A percentile compares a stretch with the other conserved stretches of the same genome.
Evolutionary conservation across 2,329 filamentous ascomycete genomes (phyloP).

Genomic region (Triangularia verruculosa): DNA sequence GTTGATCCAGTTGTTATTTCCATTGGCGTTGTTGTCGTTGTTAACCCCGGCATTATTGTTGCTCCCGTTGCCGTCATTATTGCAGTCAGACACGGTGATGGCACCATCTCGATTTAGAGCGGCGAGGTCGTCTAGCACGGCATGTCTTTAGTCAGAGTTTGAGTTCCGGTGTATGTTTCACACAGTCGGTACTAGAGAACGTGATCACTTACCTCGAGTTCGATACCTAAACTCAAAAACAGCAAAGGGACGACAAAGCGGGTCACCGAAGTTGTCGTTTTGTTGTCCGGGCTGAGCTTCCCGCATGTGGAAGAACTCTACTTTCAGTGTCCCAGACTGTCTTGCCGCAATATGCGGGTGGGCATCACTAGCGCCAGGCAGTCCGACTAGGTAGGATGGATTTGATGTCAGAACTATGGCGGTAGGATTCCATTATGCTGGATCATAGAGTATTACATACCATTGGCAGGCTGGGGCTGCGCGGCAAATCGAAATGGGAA

Average conservation of each 20-base stretch:
- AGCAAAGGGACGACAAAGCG: background rate
- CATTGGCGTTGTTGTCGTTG: too few species aligned
- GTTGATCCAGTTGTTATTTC: too few species aligned
- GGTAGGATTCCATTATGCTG: background rate
- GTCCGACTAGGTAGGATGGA: background rate
- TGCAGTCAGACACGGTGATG: too few species aligned
- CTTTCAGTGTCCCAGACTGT: background rate
- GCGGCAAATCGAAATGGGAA: too few species aligned
- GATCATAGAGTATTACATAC: background rate
- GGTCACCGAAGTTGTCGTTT: background rate
- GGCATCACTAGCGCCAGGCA: background rate
- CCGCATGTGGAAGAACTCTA: background rate
- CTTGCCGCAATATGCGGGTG: background rate
- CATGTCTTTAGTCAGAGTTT: too few species aligned
- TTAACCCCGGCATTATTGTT: too few species aligned
- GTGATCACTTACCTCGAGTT: background rate
- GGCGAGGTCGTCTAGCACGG: too few species aligned
- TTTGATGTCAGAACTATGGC: background rate
- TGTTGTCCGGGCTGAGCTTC: background rate
- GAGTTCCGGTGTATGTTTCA: too few species aligned
- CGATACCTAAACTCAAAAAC: slow-evolving; percentile 10
- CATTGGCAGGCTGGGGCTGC: too few species aligned
- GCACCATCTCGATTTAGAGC: too few species aligned
- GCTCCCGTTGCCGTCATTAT: too few species aligned
- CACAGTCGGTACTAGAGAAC: background rate